Conservation (phyloP, 257 asterid genomes). For the Rauvolfia tetraphylla region DNA sequence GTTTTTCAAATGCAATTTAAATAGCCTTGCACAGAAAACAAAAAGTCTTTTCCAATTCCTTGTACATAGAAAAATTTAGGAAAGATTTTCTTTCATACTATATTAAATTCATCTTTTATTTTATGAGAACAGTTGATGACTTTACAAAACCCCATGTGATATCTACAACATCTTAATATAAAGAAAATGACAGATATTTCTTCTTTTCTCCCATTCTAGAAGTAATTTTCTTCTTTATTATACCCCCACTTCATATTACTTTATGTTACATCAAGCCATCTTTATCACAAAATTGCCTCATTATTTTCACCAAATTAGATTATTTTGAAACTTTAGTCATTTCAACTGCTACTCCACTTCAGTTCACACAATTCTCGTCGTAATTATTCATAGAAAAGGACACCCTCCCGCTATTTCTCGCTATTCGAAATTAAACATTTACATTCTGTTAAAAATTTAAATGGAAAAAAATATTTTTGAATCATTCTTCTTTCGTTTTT, state of each 20-base stretch:
- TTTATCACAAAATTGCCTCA: constrained; percentile 1
- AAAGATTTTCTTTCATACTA: no score
- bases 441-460: no score
- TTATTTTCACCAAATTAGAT: neutral
- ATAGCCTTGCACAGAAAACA: no score
- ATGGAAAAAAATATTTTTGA: neutral
- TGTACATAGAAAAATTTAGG: no score
- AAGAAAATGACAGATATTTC: neutral
- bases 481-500: neutral
- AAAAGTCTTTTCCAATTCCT: no score
- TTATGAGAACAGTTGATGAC: no score
- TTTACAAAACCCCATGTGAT: no score
- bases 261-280: constrained; percentile 22
- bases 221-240: neutral
- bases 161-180: no score
- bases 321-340: constrained; percentile 6
- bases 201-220: constrained; percentile 4
- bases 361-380: neutral
- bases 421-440: no score
- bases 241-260: constrained; percentile 26
- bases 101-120: no score
- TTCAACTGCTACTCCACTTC: neutral
- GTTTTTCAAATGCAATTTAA: no score
- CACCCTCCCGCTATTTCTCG: no score
- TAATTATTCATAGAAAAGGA: neutral